Conservation (phyloP, 129 eudicot species). For the Smallanthus sonchifolius region DNA sequence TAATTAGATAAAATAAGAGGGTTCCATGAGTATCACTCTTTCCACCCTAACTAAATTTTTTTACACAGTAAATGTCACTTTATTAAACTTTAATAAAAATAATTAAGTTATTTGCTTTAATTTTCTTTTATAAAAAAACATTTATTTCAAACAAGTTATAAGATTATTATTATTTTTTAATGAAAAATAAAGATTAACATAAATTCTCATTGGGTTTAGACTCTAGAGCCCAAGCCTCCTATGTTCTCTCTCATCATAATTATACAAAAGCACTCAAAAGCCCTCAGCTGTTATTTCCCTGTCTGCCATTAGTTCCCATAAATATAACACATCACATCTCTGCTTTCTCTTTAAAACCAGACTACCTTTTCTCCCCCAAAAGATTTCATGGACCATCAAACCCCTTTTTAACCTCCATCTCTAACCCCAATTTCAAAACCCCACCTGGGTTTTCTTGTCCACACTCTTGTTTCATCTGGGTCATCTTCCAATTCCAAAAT, state of each 20-base stretch:
- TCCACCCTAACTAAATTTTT: too few relatives aligned
- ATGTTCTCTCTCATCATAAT: conserved; percentile 39
- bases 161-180: too few relatives aligned
- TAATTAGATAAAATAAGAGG: too few relatives aligned
- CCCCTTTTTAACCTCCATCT: not conserved
- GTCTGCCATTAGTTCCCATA: conserved; percentile 77
- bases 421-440: not conserved
- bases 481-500: conserved; percentile 10
- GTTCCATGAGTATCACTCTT: too few relatives aligned
- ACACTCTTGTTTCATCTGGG: conserved; percentile 24
- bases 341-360: conserved; percentile 38
- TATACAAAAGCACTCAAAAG: conserved; percentile 38
- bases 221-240: too few relatives aligned
- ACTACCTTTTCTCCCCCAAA: conserved; percentile 8
- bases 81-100: too few relatives aligned
- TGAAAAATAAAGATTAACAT: too few relatives aligned
- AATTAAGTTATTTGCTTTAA: too few relatives aligned
- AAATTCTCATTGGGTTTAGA: too few relatives aligned
- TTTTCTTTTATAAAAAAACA: too few relatives aligned
- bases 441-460: not conserved
- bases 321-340: conserved; percentile 46
- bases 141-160: too few relatives aligned
- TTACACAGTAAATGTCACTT: too few relatives aligned
- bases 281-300: conserved; percentile 58
- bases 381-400: conserved; percentile 19